phyloP scores from a whole-genome alignment of 345 rosid genomes.

The Acer saccharum region DNA sequence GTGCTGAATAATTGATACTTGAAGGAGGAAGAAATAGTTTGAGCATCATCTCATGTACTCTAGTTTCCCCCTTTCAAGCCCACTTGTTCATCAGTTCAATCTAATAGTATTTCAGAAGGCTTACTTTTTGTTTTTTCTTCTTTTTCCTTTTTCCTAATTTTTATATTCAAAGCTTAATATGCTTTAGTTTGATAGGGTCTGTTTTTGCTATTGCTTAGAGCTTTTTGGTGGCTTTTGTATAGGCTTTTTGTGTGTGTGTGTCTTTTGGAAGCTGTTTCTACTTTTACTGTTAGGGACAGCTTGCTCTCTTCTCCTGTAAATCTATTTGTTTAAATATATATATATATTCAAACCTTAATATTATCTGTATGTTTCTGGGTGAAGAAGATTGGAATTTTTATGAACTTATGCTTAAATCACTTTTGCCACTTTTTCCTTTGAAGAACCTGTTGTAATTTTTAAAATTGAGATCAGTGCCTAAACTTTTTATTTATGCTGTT shows the following conservation, averaged over 20 bases:
- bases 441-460: not conserved
- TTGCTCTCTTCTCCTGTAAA: not conserved
- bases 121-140: not conserved
- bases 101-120: not conserved
- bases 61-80: not conserved
- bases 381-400: not conserved
- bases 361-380: not conserved
- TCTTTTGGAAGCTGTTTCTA: no score
- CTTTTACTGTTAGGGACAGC: no score
- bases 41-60: not conserved
- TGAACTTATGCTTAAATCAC: not conserved
- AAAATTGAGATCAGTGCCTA: not conserved
- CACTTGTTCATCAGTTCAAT: no score
- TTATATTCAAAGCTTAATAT: not conserved
- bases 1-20: not conserved
- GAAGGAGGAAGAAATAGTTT: not conserved
- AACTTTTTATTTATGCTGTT: not conserved
- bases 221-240: no score
- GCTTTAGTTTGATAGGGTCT: not conserved
- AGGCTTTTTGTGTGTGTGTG: no score
- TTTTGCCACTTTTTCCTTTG: not conserved
- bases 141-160: not conserved
- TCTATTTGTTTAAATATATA: not conserved
- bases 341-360: not conserved
- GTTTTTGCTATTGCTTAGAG: no score